phyloP scores from a whole-genome alignment of 2,329 filamentous ascomycete species.

The Penicillium sp. region DNA sequence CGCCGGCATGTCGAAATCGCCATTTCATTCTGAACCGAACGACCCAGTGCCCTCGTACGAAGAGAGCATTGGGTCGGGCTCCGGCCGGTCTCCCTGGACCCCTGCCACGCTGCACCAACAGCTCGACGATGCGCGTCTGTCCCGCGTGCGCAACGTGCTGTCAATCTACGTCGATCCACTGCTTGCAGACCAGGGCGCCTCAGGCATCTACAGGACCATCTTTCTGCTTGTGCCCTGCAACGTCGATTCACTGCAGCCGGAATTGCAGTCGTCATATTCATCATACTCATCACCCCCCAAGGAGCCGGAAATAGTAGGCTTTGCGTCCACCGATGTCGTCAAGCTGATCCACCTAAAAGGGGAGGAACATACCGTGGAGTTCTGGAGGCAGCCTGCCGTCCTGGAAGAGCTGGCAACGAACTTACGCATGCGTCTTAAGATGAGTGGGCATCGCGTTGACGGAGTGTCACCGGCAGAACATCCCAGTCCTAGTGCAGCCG shows the following conservation, averaged over 20 bases:
- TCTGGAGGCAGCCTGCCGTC: slow-evolving; percentile 41
- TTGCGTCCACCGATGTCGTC: slow-evolving; percentile 36
- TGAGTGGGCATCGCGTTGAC: slow-evolving; percentile 19
- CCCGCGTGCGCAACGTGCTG: slow-evolving; percentile 38
- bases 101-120: slow-evolving; percentile 20
- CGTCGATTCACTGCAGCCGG: slow-evolving; percentile 26
- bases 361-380: slow-evolving; percentile 38
- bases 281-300: slow-evolving; percentile 16
- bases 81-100: slow-evolving; percentile 1
- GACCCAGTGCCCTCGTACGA: slow-evolving; percentile 34
- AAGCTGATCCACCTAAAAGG: slow-evolving; percentile 38
- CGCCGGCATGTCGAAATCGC: slow-evolving; percentile 15
- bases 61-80: slow-evolving; percentile 22
- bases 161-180: slow-evolving; percentile 39
- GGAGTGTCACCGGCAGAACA: neutral
- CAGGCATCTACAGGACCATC: slow-evolving; percentile 41
- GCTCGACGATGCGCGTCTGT: slow-evolving; percentile 35
- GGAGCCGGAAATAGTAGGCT: slow-evolving; percentile 35
- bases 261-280: neutral
- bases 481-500: neutral
- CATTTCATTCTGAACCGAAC: slow-evolving; percentile 16
- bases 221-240: slow-evolving; percentile 45
- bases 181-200: slow-evolving; percentile 35
- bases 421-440: slow-evolving; percentile 27
- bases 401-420: slow-evolving; percentile 36